Evolutionary conservation across 2,329 filamentous ascomycete species (phyloP).

Genomic region (Didymellaceae sp.): DNA sequence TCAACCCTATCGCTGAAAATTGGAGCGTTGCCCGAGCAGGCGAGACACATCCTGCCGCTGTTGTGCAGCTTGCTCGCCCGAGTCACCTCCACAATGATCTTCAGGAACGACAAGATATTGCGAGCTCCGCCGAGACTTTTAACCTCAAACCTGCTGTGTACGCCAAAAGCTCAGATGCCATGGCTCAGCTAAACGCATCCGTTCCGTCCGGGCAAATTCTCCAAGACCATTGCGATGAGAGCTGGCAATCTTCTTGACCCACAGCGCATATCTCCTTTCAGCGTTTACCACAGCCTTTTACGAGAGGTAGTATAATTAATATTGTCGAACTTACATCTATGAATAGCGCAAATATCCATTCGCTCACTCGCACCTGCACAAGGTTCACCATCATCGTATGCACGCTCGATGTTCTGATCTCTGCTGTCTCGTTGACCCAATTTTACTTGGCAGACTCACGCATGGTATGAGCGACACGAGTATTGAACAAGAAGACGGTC

Average conservation of each 20-base stretch:
- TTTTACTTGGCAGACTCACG: conserved; percentile 1
- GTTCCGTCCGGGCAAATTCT: not conserved
- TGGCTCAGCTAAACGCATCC: not conserved
- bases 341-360: too few relatives aligned
- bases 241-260: not conserved
- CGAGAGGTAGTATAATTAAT: too few relatives aligned
- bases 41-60: not conserved
- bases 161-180: conserved; percentile 6
- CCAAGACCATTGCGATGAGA: not conserved
- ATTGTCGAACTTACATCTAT: not conserved
- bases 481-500: too few relatives aligned
- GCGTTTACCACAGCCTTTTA: not conserved
- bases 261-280: not conserved
- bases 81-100: conserved; percentile 17
- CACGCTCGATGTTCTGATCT: not conserved
- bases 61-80: conserved; percentile 8
- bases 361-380: too few relatives aligned
- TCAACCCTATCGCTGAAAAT: not conserved
- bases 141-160: conserved; percentile 17
- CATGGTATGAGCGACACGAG: not conserved
- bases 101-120: conserved; percentile 11
- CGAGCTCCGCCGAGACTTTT: conserved; percentile 11
- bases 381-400: not conserved
- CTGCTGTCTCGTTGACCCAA: not conserved
- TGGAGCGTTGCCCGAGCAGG: not conserved